phyloP scores from a whole-genome alignment of 2,329 filamentous ascomycete species.

The Colletotrichum ledebouriae region DNA sequence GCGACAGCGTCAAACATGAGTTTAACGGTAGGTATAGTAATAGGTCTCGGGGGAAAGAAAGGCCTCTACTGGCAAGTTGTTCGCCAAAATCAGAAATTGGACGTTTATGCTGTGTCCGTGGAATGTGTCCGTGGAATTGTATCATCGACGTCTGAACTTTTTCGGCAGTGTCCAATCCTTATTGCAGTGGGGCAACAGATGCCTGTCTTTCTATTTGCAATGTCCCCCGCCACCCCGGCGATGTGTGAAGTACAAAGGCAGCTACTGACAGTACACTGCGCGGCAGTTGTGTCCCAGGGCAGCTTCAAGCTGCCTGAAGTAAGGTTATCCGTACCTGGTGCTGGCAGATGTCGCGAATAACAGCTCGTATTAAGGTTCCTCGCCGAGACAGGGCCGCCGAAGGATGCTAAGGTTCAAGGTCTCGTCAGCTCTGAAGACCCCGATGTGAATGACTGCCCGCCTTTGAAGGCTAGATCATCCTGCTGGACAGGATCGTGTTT shows the following conservation, averaged over 20 bases:
- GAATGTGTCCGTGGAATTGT: constrained; percentile 12
- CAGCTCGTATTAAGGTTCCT: constrained; percentile 13
- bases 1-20: constrained; percentile 10
- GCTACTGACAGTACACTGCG: not conserved
- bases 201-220: not conserved
- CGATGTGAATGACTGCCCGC: not conserved
- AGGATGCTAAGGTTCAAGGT: not conserved
- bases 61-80: not conserved
- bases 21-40: constrained; percentile 31
- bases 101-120: constrained; percentile 29
- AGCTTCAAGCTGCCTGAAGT: constrained; percentile 11
- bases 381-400: constrained; percentile 14
- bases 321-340: constrained; percentile 12
- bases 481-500: not conserved
- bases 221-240: not conserved
- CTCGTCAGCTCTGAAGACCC: not conserved
- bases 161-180: constrained; percentile 18
- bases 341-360: constrained; percentile 8
- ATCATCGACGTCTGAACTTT: constrained; percentile 32
- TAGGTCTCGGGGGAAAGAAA: constrained; percentile 1
- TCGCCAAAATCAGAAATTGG: constrained; percentile 10
- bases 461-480: constrained; percentile 8
- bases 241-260: not conserved
- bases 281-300: not conserved
- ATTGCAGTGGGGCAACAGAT: constrained; percentile 5